These are phyloP conservation scores for Pleodorina starrii DNA, from an alignment of 139 green algal species.

Conservation along the genomic window DNA sequence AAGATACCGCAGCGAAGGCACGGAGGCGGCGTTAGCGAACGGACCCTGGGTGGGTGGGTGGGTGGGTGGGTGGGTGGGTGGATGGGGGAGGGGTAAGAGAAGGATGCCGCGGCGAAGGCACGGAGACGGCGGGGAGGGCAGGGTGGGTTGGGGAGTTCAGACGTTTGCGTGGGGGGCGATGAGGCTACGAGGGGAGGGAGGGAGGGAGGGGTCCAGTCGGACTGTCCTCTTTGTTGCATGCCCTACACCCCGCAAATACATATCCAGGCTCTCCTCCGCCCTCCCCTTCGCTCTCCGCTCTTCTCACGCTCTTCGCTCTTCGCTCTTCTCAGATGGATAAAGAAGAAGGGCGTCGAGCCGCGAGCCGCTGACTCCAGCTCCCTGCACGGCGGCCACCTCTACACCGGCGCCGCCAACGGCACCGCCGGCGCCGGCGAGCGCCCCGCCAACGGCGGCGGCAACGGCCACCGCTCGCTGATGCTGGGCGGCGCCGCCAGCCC, in stretches of 20 bases:
- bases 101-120: not conserved
- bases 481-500: not conserved
- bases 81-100: not conserved
- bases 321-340: slow-evolving; percentile 25
- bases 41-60: too few relatives aligned
- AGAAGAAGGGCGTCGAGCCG: slow-evolving; percentile 33
- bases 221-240: too few relatives aligned
- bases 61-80: too few relatives aligned
- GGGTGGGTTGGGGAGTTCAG: too few relatives aligned
- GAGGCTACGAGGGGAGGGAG: too few relatives aligned
- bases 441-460: not conserved
- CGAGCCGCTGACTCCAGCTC: slow-evolving; percentile 21
- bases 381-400: slow-evolving; percentile 37
- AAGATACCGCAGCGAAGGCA: too few relatives aligned
- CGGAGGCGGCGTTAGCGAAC: too few relatives aligned
- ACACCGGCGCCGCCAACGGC: slow-evolving; percentile 4
- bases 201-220: too few relatives aligned
- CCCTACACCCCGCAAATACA: too few relatives aligned
- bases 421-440: not conserved
- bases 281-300: too few relatives aligned
- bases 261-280: too few relatives aligned
- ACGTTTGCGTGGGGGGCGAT: too few relatives aligned
- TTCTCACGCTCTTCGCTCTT: not conserved
- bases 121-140: not conserved
- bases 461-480: not conserved